These are phyloP conservation scores for Saccharum hybrid DNA, from an alignment of 202 grass and related monocot genomes.

Conservation along the genomic window DNA sequence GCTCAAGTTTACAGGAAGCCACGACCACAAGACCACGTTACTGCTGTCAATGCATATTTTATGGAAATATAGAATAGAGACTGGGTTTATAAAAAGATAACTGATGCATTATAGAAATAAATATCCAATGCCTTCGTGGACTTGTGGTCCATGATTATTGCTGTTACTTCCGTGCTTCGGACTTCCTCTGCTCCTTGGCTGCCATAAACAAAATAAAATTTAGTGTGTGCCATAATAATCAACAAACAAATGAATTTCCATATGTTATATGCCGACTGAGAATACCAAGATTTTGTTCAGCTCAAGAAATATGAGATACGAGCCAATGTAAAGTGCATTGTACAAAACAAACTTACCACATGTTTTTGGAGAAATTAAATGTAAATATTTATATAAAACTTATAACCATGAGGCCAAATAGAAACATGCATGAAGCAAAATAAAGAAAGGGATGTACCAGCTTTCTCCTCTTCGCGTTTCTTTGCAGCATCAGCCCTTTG, in stretches of 20 bases:
- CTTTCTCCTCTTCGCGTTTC: slow-evolving; percentile 97
- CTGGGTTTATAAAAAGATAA: slow-evolving; percentile 37
- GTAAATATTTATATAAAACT: background rate
- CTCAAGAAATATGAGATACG: background rate
- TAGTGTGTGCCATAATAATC: slow-evolving; percentile 2
- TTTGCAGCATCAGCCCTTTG: slow-evolving; percentile 98
- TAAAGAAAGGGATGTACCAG: slow-evolving; percentile 61
- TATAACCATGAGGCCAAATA: background rate
- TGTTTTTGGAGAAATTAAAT: background rate
- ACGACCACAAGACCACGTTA: slow-evolving; percentile 33
- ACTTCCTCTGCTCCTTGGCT: slow-evolving; percentile 94
- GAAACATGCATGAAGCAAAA: slow-evolving; percentile 27
- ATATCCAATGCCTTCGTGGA: slow-evolving; percentile 47
- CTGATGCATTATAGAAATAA: slow-evolving; percentile 46
- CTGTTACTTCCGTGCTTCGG: slow-evolving; percentile 79
- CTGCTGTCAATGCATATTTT: slow-evolving; percentile 38
- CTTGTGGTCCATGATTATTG: background rate
- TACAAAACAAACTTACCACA: slow-evolving; percentile 6
- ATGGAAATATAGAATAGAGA: slow-evolving; percentile 52
- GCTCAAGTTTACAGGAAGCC: slow-evolving; percentile 43
- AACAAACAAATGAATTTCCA: background rate
- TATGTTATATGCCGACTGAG: background rate
- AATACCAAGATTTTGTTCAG: background rate
- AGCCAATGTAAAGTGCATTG: background rate
- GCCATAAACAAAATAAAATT: slow-evolving; percentile 39